These are phyloP conservation scores for Aspergillus alliaceus DNA, from an alignment of 2,329 filamentous ascomycete species.

Conservation along the genomic window DNA sequence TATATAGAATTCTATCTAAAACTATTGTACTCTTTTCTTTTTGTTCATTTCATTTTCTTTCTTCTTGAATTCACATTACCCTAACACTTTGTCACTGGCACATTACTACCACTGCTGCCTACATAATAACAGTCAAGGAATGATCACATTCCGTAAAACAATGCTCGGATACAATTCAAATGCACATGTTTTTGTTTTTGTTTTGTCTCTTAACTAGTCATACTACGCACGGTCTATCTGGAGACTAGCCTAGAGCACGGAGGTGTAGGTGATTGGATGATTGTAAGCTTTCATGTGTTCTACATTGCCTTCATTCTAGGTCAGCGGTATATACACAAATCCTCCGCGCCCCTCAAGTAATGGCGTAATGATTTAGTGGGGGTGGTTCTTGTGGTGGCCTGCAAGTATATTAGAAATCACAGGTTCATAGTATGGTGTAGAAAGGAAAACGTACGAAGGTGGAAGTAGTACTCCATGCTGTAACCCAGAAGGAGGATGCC, in stretches of 20 bases:
- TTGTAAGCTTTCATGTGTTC: slow-evolving; percentile 16
- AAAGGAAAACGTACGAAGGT: slow-evolving; percentile 73
- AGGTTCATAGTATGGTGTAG: background rate
- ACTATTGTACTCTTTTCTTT: background rate
- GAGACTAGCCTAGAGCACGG: background rate
- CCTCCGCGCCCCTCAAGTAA: slow-evolving; percentile 23
- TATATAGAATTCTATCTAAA: background rate
- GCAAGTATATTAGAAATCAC: slow-evolving; percentile 17
- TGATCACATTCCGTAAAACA: too few species aligned
- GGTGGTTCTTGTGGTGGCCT: slow-evolving; percentile 99
- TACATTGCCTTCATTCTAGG: slow-evolving; percentile 32
- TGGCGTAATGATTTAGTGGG: slow-evolving; percentile 66
- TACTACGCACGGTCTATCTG: too few species aligned
- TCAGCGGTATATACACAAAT: slow-evolving; percentile 43
- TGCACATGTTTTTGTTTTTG: too few species aligned
- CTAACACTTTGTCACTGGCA: background rate
- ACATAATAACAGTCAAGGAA: too few species aligned
- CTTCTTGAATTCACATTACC: slow-evolving; percentile 5
- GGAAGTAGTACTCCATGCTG: slow-evolving; percentile 99
- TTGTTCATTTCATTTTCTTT: background rate
- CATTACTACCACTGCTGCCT: too few species aligned
- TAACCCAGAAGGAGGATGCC: slow-evolving; percentile 81
- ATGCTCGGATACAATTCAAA: too few species aligned
- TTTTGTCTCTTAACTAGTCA: too few species aligned
- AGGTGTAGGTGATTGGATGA: background rate